These are phyloP conservation scores for Podospora fimiseda DNA, from an alignment of 495 filamentous ascomycete species.

Conservation along the genomic window DNA sequence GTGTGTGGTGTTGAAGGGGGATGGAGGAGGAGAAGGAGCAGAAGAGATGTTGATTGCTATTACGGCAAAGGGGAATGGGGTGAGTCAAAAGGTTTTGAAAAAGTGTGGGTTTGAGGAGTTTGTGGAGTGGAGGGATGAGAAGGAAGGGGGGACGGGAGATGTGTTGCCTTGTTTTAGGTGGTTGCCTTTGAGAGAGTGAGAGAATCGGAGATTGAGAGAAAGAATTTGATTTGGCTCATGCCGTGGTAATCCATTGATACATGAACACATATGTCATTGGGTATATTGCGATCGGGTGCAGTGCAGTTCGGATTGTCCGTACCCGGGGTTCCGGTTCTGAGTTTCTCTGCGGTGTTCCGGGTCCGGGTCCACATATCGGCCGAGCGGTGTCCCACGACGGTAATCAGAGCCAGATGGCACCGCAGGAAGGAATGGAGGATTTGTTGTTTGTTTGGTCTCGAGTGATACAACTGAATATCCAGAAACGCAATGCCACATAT, in stretches of 20 bases:
- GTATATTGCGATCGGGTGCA: not conserved
- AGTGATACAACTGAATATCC: not conserved
- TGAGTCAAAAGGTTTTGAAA: slow-evolving; percentile 32
- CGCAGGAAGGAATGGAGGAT: not conserved
- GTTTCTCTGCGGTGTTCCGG: not conserved
- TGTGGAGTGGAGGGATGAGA: slow-evolving; percentile 18
- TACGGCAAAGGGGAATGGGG: slow-evolving; percentile 25
- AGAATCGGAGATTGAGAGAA: too few relatives aligned
- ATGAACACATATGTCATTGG: not conserved
- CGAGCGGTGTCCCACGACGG: not conserved
- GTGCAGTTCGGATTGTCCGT: not conserved
- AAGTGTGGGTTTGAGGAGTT: slow-evolving; percentile 35
- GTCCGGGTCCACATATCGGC: not conserved
- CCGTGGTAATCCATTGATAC: not conserved
- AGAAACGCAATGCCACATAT: not conserved
- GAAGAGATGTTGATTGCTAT: slow-evolving; percentile 29
- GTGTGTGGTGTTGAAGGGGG: slow-evolving; percentile 18
- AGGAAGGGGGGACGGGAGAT: not conserved
- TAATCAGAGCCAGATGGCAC: not conserved
- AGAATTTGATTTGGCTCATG: not conserved
- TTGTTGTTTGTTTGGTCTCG: not conserved
- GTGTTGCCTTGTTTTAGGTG: slow-evolving; percentile 19
- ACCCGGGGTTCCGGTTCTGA: not conserved
- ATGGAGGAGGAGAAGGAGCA: slow-evolving; percentile 8
- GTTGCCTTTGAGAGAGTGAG: slow-evolving; percentile 7